phyloP scores from a whole-genome alignment of 73 alveolate genomes.

The Symbiodinium pilosum region DNA sequence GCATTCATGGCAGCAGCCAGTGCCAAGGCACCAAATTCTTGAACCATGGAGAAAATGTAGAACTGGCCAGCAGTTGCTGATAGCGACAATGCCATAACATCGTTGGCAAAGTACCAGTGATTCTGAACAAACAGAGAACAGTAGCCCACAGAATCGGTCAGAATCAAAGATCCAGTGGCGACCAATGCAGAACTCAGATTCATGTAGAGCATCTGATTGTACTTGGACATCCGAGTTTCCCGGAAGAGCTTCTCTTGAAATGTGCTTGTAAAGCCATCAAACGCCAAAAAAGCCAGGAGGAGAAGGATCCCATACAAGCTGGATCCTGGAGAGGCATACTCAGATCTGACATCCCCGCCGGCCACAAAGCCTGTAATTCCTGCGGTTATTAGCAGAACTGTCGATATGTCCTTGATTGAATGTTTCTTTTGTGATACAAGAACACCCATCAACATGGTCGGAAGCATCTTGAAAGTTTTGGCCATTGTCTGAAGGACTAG shows the following conservation, averaged over 20 bases:
- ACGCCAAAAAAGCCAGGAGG: constrained; percentile 31
- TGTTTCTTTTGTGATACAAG: constrained; percentile 20
- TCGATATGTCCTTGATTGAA: constrained; percentile 6
- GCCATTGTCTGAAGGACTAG: constrained; percentile 74
- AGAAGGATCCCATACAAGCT: constrained; percentile 42
- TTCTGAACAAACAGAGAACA: neutral
- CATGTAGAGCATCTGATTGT: constrained; percentile 47
- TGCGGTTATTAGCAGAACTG: neutral
- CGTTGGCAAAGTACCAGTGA: constrained; percentile 20
- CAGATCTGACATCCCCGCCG: constrained; percentile 36
- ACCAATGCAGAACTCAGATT: constrained; percentile 48
- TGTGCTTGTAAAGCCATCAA: constrained; percentile 61
- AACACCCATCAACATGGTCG: constrained; percentile 54
- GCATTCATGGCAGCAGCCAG: constrained; percentile 93
- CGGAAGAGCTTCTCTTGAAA: constrained; percentile 29
- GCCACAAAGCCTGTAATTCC: constrained; percentile 48
- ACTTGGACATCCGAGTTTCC: neutral
- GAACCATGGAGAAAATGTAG: constrained; percentile 72
- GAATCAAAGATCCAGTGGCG: neutral
- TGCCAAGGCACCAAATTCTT: constrained; percentile 61
- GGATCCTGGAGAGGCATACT: constrained; percentile 45
- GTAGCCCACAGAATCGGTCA: neutral
- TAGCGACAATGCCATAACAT: constrained; percentile 1
- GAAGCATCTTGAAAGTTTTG: constrained; percentile 87
- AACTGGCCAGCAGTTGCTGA: constrained; percentile 33